Conservation (phyloP, 2,329 filamentous ascomycete genomes). For the Diaporthe sp. region DNA sequence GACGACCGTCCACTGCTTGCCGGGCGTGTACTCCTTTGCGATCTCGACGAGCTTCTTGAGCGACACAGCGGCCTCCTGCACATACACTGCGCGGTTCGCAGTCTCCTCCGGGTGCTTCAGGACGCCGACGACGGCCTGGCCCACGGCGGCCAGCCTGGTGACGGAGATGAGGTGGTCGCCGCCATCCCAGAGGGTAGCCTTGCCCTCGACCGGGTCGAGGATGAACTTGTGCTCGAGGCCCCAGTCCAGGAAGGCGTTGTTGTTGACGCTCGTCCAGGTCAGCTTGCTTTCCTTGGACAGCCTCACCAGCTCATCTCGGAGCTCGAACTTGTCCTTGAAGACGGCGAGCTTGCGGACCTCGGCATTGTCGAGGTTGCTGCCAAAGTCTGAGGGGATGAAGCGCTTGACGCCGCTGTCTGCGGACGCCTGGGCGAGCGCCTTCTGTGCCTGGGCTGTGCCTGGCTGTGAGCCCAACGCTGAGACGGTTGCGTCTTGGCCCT, state of each 20-base stretch:
- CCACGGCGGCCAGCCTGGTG: constrained; percentile 63
- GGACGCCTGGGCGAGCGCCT: constrained; percentile 68
- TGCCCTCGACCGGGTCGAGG: constrained; percentile 58
- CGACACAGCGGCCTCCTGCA: constrained; percentile 52
- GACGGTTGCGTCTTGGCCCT: constrained; percentile 71
- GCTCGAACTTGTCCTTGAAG: constrained; percentile 64
- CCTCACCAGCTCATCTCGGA: constrained; percentile 57
- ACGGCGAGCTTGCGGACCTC: constrained; percentile 60
- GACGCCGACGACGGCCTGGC: constrained; percentile 62
- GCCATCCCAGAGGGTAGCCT: constrained; percentile 61
- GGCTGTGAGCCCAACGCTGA: constrained; percentile 57
- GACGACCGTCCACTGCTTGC: constrained; percentile 30
- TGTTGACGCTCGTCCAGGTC: constrained; percentile 69
- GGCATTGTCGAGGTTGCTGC: constrained; percentile 55
- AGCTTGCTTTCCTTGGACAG: constrained; percentile 57
- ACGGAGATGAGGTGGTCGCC: constrained; percentile 63
- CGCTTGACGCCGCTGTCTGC: constrained; percentile 70
- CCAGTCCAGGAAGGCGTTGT: constrained; percentile 73
- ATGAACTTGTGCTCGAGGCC: constrained; percentile 58
- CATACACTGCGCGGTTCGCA: constrained; percentile 63
- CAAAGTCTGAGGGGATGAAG: constrained; percentile 73
- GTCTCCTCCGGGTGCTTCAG: constrained; percentile 65
- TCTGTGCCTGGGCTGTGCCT: constrained; percentile 56
- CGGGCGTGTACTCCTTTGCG: constrained; percentile 21
- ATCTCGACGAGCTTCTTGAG: constrained; percentile 36